Evolutionary conservation across 2,329 filamentous ascomycete genomes (phyloP).

Genomic region (Fusarium hostae): DNA sequence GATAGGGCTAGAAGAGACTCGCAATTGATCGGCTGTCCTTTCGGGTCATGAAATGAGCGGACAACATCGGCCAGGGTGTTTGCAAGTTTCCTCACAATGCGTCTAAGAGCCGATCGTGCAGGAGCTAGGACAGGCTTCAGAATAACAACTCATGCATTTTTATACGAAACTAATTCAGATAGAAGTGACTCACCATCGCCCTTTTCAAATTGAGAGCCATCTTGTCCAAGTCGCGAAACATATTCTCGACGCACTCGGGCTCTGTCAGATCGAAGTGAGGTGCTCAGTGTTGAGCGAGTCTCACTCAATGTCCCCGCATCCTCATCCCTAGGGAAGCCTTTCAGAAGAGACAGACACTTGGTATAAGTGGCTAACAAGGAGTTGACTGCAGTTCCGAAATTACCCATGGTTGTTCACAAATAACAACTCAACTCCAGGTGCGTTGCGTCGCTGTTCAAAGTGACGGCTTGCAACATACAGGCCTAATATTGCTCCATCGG

Average conservation of each 20-base stretch:
- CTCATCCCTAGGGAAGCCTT: conserved; percentile 46
- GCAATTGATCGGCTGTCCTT: conserved; percentile 54
- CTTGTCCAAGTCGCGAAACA: conserved; percentile 52
- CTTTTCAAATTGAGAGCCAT: conserved; percentile 56
- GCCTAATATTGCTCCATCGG: conserved; percentile 22
- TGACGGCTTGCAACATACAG: conserved; percentile 12
- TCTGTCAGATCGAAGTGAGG: conserved; percentile 54
- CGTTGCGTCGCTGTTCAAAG: not conserved
- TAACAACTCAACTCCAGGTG: conserved; percentile 2
- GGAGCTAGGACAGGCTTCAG: conserved; percentile 46
- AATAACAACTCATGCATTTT: conserved; percentile 16
- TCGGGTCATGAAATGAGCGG: conserved; percentile 48
- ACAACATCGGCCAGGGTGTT: conserved; percentile 55
- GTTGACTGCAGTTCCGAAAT: conserved; percentile 57
- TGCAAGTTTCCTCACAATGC: conserved; percentile 56
- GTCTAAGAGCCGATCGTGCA: conserved; percentile 54
- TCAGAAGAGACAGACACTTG: conserved; percentile 57
- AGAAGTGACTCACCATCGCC: conserved; percentile 59
- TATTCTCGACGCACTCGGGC: conserved; percentile 57
- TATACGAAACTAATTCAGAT: not conserved
- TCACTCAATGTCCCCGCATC: conserved; percentile 40
- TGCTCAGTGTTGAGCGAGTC: conserved; percentile 45
- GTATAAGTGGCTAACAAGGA: conserved; percentile 61
- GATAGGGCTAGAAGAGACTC: conserved; percentile 60
- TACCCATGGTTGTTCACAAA: conserved; percentile 41